Conservation (phyloP, 805 yeast genomes). For the Saturnispora zaruensis region DNA sequence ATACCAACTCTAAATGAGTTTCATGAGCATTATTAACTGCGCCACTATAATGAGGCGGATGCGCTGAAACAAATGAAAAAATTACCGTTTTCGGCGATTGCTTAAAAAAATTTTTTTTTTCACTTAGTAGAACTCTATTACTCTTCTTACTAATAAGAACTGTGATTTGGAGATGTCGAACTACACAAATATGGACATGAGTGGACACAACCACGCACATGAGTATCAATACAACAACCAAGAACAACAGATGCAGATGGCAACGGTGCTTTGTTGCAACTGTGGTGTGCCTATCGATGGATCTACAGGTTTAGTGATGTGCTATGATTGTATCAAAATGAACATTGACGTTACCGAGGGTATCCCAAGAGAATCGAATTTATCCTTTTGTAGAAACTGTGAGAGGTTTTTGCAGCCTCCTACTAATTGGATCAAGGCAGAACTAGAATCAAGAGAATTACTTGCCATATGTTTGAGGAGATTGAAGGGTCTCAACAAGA, state of each 20-base stretch:
- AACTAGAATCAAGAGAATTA: slow-evolving; percentile 84
- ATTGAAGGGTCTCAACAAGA: slow-evolving; percentile 78
- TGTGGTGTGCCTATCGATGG: slow-evolving; percentile 99
- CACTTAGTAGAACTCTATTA: background rate
- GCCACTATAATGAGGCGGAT: background rate
- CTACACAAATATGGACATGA: slow-evolving; percentile 36
- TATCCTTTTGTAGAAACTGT: slow-evolving; percentile 94
- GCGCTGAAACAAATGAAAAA: background rate
- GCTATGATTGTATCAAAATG: slow-evolving; percentile 92
- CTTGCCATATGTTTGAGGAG: slow-evolving; percentile 84
- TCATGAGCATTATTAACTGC: background rate
- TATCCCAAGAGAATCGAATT: slow-evolving; percentile 86
- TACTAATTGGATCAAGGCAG: slow-evolving; percentile 83
- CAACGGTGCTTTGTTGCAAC: slow-evolving; percentile 94
- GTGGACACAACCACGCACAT: slow-evolving; percentile 17
- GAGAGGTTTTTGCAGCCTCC: slow-evolving; percentile 96
- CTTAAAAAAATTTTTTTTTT: slow-evolving; percentile 4
- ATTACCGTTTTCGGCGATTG: background rate
- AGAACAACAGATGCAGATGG: slow-evolving; percentile 26
- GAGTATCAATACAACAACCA: slow-evolving; percentile 17
- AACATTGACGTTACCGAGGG: slow-evolving; percentile 93
- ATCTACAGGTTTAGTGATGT: slow-evolving; percentile 85
- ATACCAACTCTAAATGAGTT: no score
- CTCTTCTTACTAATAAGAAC: slow-evolving; percentile 26
- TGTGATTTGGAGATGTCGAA: slow-evolving; percentile 33